phyloP scores from a whole-genome alignment of 345 rosid species.

The Dovyalis caffra region DNA sequence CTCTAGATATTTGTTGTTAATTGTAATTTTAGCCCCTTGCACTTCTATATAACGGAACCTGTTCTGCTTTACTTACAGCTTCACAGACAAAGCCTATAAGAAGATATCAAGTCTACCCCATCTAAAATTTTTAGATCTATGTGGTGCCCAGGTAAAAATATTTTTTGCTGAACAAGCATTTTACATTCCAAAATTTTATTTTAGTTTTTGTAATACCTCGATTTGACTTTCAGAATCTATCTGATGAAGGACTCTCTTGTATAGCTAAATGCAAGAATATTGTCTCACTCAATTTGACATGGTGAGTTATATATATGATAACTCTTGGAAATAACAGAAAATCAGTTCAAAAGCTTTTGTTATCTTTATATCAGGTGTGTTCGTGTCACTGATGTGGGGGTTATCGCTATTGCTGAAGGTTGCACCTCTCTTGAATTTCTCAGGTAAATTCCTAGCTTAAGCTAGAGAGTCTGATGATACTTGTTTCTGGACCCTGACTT shows the following conservation, averaged over 20 bases:
- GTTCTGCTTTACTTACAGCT: constrained; percentile 42
- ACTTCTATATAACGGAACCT: constrained; percentile 10
- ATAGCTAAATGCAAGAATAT: constrained; percentile 75
- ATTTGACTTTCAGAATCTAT: constrained; percentile 59
- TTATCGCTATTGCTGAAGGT: constrained; percentile 65
- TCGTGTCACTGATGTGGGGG: constrained; percentile 68
- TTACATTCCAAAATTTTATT: not conserved
- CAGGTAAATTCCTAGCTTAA: constrained; percentile 41
- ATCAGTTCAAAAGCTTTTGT: constrained; percentile 8
- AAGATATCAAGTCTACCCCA: constrained; percentile 55
- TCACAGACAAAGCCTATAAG: constrained; percentile 75
- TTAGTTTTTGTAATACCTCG: constrained; percentile 8
- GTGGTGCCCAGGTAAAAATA: constrained; percentile 87
- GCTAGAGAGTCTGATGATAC: not conserved
- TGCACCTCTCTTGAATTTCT: constrained; percentile 78
- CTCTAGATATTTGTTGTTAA: constrained; percentile 7
- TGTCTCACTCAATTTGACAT: constrained; percentile 74
- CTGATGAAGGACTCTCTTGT: constrained; percentile 74
- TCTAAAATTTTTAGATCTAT: constrained; percentile 73
- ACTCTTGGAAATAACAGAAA: constrained; percentile 5
- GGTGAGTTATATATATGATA: constrained; percentile 44
- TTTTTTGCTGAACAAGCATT: constrained; percentile 11
- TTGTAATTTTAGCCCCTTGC: constrained; percentile 2
- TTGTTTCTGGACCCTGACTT: not conserved
- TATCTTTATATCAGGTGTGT: constrained; percentile 61